Evolutionary conservation across 2,329 filamentous ascomycete species (phyloP).

Genomic region (Nemania abortiva): DNA sequence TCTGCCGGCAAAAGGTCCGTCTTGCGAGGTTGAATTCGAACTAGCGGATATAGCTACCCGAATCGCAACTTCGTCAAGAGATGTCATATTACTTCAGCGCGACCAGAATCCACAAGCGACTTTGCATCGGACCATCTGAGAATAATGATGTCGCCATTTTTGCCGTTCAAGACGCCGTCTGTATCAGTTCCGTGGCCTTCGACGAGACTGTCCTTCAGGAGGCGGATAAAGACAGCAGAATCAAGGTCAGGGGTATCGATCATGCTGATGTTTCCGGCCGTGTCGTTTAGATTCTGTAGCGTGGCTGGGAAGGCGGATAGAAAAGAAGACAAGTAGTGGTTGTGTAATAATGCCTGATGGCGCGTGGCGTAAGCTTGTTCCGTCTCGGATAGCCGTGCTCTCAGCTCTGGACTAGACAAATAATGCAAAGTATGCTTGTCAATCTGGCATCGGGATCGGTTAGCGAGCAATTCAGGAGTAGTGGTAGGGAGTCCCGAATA

Average conservation of each 20-base stretch:
- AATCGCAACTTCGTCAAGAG: neutral
- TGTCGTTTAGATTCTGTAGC: constrained; percentile 89
- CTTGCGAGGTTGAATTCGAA: neutral
- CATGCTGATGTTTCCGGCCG: constrained; percentile 90
- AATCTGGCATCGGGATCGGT: constrained; percentile 65
- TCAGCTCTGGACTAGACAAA: constrained; percentile 67
- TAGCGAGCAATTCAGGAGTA: constrained; percentile 21
- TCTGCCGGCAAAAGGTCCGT: neutral
- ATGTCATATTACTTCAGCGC: constrained; percentile 70
- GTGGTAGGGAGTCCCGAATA: constrained; percentile 51
- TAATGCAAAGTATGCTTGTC: constrained; percentile 83
- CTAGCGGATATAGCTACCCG: neutral
- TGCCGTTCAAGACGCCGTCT: constrained; percentile 69
- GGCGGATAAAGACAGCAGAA: constrained; percentile 84
- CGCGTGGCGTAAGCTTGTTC: constrained; percentile 86
- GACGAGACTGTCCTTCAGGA: constrained; percentile 71
- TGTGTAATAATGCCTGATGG: constrained; percentile 85
- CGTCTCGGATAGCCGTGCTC: constrained; percentile 75
- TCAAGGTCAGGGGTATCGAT: constrained; percentile 87
- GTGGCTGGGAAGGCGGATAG: constrained; percentile 82
- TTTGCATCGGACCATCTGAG: constrained; percentile 82
- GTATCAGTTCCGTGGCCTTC: constrained; percentile 72
- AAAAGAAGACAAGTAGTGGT: constrained; percentile 89
- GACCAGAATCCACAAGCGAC: constrained; percentile 64
- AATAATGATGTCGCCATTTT: constrained; percentile 74